These are phyloP conservation scores for Plasmopara viticola DNA, from an alignment of 352 stramenopile genomes.

Conservation along the genomic window DNA sequence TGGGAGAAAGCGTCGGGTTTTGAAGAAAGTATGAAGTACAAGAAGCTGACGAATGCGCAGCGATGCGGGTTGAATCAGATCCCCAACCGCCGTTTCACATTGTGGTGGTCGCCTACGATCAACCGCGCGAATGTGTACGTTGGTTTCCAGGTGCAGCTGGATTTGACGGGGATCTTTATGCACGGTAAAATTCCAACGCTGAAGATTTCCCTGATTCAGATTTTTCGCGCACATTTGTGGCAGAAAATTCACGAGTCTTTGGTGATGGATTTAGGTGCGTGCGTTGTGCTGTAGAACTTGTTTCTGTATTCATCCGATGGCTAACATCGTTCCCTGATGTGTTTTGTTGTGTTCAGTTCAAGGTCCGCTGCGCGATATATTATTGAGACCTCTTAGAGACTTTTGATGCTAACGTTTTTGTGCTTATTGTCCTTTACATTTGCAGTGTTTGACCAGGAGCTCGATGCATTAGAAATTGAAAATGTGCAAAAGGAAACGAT, in stretches of 20 bases:
- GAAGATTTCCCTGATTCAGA: slow-evolving; percentile 97
- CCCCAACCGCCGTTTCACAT: slow-evolving; percentile 98
- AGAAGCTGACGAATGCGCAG: slow-evolving; percentile 99
- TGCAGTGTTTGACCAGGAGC: slow-evolving; percentile 97
- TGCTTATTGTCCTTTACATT: not conserved
- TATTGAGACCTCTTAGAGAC: not conserved
- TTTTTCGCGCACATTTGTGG: slow-evolving; percentile 99
- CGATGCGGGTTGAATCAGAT: slow-evolving; percentile 99
- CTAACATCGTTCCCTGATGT: not conserved
- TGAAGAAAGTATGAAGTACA: slow-evolving; percentile 97
- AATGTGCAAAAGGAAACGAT: slow-evolving; percentile 99
- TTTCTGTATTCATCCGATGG: not conserved
- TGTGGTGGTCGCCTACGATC: slow-evolving; percentile 99
- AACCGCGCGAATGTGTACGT: slow-evolving; percentile 99
- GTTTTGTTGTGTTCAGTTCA: slow-evolving; percentile 2
- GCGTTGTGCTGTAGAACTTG: not conserved
- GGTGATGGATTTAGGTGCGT: slow-evolving; percentile 87
- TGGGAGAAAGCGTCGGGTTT: slow-evolving; percentile 99
- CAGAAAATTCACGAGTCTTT: slow-evolving; percentile 99
- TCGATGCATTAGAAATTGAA: slow-evolving; percentile 99
- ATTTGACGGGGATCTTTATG: slow-evolving; percentile 99
- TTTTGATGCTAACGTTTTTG: not conserved
- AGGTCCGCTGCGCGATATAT: slow-evolving; percentile 1
- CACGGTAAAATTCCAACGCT: slow-evolving; percentile 99
- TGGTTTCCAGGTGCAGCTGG: slow-evolving; percentile 99